Evolutionary conservation across 768 basidiomycete species (phyloP).

Genomic region (Crassisporium funariophilum): DNA sequence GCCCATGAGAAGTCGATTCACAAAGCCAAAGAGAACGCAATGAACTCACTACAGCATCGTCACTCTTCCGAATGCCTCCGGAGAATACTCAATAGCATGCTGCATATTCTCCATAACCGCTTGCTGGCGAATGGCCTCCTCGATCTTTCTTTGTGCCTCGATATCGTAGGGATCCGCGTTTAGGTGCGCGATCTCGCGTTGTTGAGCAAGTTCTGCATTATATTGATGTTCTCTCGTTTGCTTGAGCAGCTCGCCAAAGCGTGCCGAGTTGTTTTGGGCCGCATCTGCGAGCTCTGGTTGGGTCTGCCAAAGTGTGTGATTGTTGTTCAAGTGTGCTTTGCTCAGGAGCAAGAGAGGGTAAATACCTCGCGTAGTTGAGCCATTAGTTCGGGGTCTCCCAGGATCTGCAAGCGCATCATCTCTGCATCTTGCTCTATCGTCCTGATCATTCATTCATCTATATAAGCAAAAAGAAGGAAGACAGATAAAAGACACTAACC

Average conservation of each 20-base stretch:
- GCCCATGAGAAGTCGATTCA: too few relatives aligned
- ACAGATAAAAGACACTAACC: constrained; percentile 28
- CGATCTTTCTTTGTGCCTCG: constrained; percentile 91
- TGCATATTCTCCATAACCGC: constrained; percentile 91
- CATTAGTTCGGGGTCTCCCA: constrained; percentile 86
- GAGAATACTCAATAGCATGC: constrained; percentile 91
- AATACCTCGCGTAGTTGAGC: constrained; percentile 66
- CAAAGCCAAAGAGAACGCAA: background rate
- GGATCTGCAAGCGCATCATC: constrained; percentile 84
- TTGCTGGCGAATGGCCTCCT: constrained; percentile 89
- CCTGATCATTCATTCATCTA: constrained; percentile 37
- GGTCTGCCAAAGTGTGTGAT: constrained; percentile 43
- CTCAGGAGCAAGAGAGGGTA: constrained; percentile 3
- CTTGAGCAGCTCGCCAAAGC: constrained; percentile 74
- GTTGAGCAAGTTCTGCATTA: constrained; percentile 54
- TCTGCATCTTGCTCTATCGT: constrained; percentile 80
- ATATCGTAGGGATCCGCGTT: constrained; percentile 91
- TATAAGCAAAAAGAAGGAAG: background rate
- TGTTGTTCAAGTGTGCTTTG: background rate
- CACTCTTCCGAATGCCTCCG: constrained; percentile 92
- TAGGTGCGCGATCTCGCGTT: constrained; percentile 65
- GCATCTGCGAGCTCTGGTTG: constrained; percentile 85
- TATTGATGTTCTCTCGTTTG: constrained; percentile 59
- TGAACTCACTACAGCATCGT: constrained; percentile 91
- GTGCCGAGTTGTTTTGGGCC: constrained; percentile 62